Conservation (phyloP, 306 rosid genomes). For the Inga leiocalycina region DNA sequence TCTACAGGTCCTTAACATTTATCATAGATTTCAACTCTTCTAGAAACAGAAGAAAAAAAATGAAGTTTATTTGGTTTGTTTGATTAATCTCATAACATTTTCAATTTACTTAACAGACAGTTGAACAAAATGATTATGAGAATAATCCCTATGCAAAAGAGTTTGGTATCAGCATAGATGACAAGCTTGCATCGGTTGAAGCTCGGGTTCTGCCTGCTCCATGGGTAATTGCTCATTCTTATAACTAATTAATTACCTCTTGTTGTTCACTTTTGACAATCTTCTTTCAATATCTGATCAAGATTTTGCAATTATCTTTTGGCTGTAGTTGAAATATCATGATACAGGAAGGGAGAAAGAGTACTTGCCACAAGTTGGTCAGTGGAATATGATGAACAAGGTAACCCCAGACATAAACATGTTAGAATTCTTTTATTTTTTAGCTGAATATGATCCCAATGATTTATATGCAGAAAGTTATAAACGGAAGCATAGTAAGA, state of each 20-base stretch:
- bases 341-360: constrained; percentile 54
- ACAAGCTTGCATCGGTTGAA: constrained; percentile 47
- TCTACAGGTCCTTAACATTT: constrained; percentile 36
- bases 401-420: constrained; percentile 22
- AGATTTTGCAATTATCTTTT: constrained; percentile 19
- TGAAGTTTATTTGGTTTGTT: neutral
- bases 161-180: constrained; percentile 47
- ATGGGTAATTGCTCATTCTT: constrained; percentile 39
- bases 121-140: constrained; percentile 47
- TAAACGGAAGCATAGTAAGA: constrained; percentile 59
- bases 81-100: constrained; percentile 16
- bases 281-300: neutral
- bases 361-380: constrained; percentile 55
- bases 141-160: constrained; percentile 48
- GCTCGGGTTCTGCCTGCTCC: constrained; percentile 61
- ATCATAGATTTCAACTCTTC: neutral
- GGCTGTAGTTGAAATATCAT: constrained; percentile 41
- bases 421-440: neutral
- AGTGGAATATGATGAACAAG: constrained; percentile 63
- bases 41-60: neutral
- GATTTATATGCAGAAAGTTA: constrained; percentile 49
- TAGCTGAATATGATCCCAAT: neutral
- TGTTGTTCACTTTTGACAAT: constrained; percentile 4
- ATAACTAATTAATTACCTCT: neutral
- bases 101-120: constrained; percentile 31